Conservation (phyloP, 768 basidiomycete species). For the Paxillus rubicundulus region DNA sequence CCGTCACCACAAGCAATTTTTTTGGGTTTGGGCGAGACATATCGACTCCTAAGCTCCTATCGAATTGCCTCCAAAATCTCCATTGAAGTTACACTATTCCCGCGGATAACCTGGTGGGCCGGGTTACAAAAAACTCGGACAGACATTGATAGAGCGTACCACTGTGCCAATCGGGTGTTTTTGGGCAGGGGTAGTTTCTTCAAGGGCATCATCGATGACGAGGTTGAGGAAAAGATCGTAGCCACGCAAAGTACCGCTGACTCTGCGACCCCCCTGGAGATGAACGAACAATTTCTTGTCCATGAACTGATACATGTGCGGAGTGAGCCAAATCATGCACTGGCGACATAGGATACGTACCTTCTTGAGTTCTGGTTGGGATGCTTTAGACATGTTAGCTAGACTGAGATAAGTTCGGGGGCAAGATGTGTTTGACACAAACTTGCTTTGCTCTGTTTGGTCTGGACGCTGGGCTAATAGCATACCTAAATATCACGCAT, state of each 20-base stretch:
- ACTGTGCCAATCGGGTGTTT: slow-evolving; percentile 91
- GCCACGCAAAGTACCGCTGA: slow-evolving; percentile 91
- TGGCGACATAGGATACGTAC: slow-evolving; percentile 39
- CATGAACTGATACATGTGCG: slow-evolving; percentile 71
- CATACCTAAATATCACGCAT: not conserved
- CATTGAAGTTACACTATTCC: slow-evolving; percentile 96
- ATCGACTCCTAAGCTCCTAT: slow-evolving; percentile 7
- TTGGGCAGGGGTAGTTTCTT: slow-evolving; percentile 87
- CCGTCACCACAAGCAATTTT: slow-evolving; percentile 7
- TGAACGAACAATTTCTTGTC: slow-evolving; percentile 96
- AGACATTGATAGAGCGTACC: slow-evolving; percentile 48
- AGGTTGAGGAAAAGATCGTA: slow-evolving; percentile 99
- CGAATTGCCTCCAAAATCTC: slow-evolving; percentile 74
- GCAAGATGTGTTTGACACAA: not conserved
- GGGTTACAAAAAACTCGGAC: slow-evolving; percentile 3
- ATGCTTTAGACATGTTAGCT: slow-evolving; percentile 81
- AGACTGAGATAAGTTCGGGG: not conserved
- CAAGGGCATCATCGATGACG: slow-evolving; percentile 92
- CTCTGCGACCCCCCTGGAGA: slow-evolving; percentile 92
- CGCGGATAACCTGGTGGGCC: slow-evolving; percentile 79
- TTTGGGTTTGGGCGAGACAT: not conserved
- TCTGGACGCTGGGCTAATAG: not conserved
- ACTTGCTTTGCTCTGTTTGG: slow-evolving; percentile 37
- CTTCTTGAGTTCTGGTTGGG: slow-evolving; percentile 98
- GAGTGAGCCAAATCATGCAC: not conserved